Conservation (phyloP, 768 basidiomycete species). For the Mycena venus region DNA sequence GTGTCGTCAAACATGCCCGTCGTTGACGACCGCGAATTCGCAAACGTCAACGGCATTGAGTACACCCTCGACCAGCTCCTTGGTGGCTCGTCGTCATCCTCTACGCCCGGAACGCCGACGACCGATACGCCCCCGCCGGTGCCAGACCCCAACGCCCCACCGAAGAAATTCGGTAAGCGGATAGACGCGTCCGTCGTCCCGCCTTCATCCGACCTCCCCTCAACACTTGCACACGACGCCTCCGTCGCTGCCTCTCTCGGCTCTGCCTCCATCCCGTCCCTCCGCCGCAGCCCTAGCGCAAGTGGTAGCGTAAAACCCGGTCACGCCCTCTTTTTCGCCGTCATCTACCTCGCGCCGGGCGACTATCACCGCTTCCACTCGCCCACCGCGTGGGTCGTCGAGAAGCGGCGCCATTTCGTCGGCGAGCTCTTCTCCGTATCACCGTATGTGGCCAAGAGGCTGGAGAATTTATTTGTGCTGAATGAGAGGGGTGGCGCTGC, state of each 20-base stretch:
- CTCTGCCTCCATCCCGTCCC: conserved; percentile 56
- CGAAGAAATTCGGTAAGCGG: conserved; percentile 73
- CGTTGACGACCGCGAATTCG: conserved; percentile 92
- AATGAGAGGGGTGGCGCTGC: conserved; percentile 97
- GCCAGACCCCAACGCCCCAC: conserved; percentile 38
- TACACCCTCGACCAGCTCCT: conserved; percentile 94
- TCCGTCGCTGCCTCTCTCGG: conserved; percentile 84
- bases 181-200: conserved; percentile 83
- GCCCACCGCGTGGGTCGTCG: conserved; percentile 97
- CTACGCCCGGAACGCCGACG: conserved; percentile 57
- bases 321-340: conserved; percentile 90
- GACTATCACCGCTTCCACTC: conserved; percentile 99
- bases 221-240: conserved; percentile 74
- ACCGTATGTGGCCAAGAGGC: conserved; percentile 93
- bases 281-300: conserved; percentile 51
- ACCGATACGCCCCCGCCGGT: conserved; percentile 40
- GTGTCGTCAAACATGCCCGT: conserved; percentile 65
- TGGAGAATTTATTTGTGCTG: conserved; percentile 95
- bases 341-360: conserved; percentile 98
- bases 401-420: conserved; percentile 94
- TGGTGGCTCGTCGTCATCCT: conserved; percentile 62
- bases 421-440: conserved; percentile 97
- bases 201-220: conserved; percentile 63
- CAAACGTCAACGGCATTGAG: conserved; percentile 96
- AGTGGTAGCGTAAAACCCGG: conserved; percentile 74